These are phyloP conservation scores for Xylaria nigripes DNA, from an alignment of 495 filamentous ascomycete genomes.

Conservation along the genomic window DNA sequence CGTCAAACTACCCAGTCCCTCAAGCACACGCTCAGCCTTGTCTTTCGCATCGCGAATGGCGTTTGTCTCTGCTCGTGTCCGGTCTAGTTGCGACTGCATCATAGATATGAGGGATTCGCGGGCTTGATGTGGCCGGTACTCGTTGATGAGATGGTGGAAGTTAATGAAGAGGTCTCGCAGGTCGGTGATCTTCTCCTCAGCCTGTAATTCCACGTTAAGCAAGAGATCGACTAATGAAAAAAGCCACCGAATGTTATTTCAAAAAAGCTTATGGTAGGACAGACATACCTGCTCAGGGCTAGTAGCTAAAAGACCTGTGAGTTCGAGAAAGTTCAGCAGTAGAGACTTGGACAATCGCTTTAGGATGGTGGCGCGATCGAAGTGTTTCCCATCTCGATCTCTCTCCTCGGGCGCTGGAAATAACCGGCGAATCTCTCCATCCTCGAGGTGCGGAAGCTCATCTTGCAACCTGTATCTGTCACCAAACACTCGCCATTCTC, in stretches of 20 bases:
- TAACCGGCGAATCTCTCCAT: slow-evolving; percentile 61
- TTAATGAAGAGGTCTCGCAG: slow-evolving; percentile 77
- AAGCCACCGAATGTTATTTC: not conserved
- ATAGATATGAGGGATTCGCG: slow-evolving; percentile 79
- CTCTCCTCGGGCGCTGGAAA: slow-evolving; percentile 43
- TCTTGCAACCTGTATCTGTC: slow-evolving; percentile 58
- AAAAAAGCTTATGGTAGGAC: not conserved
- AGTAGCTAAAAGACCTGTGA: slow-evolving; percentile 59
- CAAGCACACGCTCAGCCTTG: slow-evolving; percentile 62
- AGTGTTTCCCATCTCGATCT: slow-evolving; percentile 38
- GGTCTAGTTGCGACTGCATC: slow-evolving; percentile 84
- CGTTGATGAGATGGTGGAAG: slow-evolving; percentile 82
- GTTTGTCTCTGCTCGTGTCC: slow-evolving; percentile 66
- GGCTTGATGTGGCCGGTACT: slow-evolving; percentile 93
- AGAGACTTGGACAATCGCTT: slow-evolving; percentile 71
- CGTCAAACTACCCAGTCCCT: slow-evolving; percentile 48
- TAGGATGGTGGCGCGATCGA: slow-evolving; percentile 68
- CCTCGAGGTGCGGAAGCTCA: slow-evolving; percentile 56
- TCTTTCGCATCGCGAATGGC: slow-evolving; percentile 63
- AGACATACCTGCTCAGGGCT: slow-evolving; percentile 48
- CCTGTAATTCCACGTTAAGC: slow-evolving; percentile 19
- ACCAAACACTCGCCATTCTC: slow-evolving; percentile 67
- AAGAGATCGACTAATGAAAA: not conserved
- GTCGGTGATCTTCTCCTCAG: slow-evolving; percentile 59
- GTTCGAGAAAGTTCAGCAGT: slow-evolving; percentile 76